Percentiles rank a stretch among this genome's conserved stretches.
Evolutionary conservation across 352 stramenopile species (phyloP).

Genomic region (Elongisporangium undulatum): DNA sequence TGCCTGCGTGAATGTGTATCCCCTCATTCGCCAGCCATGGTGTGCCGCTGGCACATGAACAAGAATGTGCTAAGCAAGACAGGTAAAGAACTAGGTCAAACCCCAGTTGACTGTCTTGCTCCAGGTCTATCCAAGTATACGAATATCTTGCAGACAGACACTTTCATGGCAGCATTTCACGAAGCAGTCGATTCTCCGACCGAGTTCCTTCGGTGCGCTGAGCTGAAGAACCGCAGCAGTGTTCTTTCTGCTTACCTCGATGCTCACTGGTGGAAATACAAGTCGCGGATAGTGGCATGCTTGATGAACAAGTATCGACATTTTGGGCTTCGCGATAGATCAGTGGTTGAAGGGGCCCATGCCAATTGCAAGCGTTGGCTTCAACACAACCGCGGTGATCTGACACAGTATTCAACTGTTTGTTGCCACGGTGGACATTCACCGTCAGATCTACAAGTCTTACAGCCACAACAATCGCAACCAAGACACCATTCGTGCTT

Average conservation of each 20-base stretch:
- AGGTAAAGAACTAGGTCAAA: conserved; percentile 1
- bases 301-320: no score
- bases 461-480: background rate
- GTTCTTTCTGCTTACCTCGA: background rate
- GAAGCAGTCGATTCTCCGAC: background rate
- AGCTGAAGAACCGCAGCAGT: background rate
- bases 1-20: conserved; percentile 13
- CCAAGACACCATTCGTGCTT: background rate
- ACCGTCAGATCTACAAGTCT: background rate
- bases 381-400: background rate
- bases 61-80: conserved; percentile 10
- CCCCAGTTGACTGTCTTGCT: background rate
- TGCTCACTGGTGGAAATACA: conserved; percentile 2
- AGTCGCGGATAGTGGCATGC: background rate
- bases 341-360: no score
- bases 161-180: background rate
- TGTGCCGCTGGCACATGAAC: conserved; percentile 17
- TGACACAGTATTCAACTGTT: background rate
- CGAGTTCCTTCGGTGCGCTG: no score
- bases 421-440: background rate
- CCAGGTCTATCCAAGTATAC: background rate
- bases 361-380: no score
- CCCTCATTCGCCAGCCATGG: background rate
- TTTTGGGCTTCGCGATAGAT: no score
- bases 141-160: background rate